Evolutionary conservation across 192 early-diverging fungal species (phyloP), one percentile per base, ranked within the genome.

Genomic region (Podila verticillata): DNA sequence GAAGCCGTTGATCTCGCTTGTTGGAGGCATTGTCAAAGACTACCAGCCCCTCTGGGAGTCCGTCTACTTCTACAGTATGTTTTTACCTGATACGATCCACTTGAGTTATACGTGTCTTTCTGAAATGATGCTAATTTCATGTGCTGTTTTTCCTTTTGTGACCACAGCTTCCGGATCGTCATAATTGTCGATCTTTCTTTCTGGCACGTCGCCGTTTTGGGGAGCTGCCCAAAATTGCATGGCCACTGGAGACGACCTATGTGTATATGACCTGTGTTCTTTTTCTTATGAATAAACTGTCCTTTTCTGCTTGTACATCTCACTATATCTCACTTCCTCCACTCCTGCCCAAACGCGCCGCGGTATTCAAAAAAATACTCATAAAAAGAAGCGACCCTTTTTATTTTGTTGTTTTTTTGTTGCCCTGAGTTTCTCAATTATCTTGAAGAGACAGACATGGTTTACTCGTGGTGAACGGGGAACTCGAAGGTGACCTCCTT

Each of bases 401-500:
- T 54, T 54, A 54, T 54, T 54, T 26, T 15, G 7, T 47, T 47
- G 62, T 48, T 51, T 22, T 67, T 49, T 17, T 29, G 49, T 57
- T 56, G 48, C 26, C 63, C 31, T 31, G 32, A 29, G 34, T 65
- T 65, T 65, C 48, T 65, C 48, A 29, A 22, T 8, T 35, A 49
- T 56, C 47, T 66, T 65, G 44, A 62, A 31, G 28, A 24, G n/a
- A 51, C 35, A 56, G 28, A 24, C 62, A 79, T n/a, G 74, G 66
- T 72, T 84, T 82, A 84, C 75, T 86, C 83, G 72, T 84, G 82
- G 81, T 80, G 70, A 73, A 87, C 89, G 70, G 91, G 93, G 95
- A 99, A 99, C 90, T 98, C 96, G 84, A 99, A 99, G 81, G 93
- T 91, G 84, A 99, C 97, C 70, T 99, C 95, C 93, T 99, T 99